phyloP scores from a whole-genome alignment of 306 rosid species.

The Gynostemma pentaphyllum region DNA sequence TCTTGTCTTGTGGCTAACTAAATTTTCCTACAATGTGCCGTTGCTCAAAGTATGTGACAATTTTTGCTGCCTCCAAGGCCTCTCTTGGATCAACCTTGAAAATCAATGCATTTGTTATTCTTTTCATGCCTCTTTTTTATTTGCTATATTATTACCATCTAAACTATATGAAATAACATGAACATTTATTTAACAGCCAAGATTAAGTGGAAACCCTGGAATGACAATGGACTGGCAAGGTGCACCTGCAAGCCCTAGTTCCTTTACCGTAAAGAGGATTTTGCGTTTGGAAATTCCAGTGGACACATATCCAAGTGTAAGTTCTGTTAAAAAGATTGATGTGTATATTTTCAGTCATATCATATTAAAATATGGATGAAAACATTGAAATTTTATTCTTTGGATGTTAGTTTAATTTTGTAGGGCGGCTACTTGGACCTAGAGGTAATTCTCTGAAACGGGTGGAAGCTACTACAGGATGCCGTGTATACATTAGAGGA shows the following conservation, averaged over 20 bases:
- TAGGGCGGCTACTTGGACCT: constrained; percentile 97
- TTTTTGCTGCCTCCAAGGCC: background rate
- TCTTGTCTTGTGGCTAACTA: background rate
- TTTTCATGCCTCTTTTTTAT: no score
- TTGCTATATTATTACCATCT: background rate
- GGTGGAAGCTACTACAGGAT: constrained; percentile 89
- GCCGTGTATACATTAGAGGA: constrained; percentile 90
- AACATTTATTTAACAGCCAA: constrained; percentile 31
- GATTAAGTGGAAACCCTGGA: constrained; percentile 72
- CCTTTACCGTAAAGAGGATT: constrained; percentile 77
- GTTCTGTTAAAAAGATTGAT: constrained; percentile 8
- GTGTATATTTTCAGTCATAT: background rate
- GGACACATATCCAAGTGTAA: constrained; percentile 81
- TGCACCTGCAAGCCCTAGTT: constrained; percentile 89
- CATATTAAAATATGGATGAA: background rate
- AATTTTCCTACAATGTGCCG: background rate
- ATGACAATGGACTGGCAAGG: constrained; percentile 99
- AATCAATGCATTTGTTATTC: background rate
- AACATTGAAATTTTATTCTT: constrained; percentile 11
- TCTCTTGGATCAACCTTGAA: background rate
- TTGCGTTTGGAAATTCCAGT: constrained; percentile 90
- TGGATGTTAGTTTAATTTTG: constrained; percentile 74
- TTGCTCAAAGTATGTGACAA: background rate
- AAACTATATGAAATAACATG: background rate
- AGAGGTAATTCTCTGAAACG: constrained; percentile 92